Conservation (phyloP, 2,329 filamentous ascomycete species). For the Ophiostoma himal-ulmi region DNA sequence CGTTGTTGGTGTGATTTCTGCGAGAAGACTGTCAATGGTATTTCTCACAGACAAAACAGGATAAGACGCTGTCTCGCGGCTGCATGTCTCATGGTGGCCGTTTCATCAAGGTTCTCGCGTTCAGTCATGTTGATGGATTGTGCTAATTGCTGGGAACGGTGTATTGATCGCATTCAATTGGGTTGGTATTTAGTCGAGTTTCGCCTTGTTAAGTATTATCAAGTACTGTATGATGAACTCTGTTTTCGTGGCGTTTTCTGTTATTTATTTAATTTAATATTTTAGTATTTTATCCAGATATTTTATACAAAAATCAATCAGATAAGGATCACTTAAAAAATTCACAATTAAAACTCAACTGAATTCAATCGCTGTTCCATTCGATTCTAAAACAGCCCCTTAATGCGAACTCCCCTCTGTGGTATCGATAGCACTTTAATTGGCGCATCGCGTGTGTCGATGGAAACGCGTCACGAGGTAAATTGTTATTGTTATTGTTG, state of each 20-base stretch:
- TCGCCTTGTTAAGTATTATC: no score
- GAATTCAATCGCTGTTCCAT: neutral
- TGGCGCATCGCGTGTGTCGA: neutral
- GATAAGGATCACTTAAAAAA: neutral
- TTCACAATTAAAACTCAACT: neutral
- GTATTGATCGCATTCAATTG: no score
- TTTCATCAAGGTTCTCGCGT: neutral
- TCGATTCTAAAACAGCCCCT: conserved; percentile 9
- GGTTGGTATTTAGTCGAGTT: no score
- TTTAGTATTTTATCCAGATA: no score
- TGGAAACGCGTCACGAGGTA: neutral
- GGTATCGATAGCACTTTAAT: neutral
- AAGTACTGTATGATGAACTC: no score
- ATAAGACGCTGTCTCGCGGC: neutral
- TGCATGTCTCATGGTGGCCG: neutral
- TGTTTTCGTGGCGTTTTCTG: no score
- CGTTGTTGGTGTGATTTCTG: neutral
- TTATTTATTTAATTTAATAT: no score
- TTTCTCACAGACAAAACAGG: neutral
- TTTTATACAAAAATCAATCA: neutral
- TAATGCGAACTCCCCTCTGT: neutral
- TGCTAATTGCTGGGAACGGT: neutral
- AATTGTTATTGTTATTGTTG: conserved; percentile 1
- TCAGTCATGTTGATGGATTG: neutral
- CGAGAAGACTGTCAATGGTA: neutral